These are phyloP conservation scores for Saccharomycopsis capsularis DNA, from an alignment of 805 yeast genomes.

Conservation along the genomic window DNA sequence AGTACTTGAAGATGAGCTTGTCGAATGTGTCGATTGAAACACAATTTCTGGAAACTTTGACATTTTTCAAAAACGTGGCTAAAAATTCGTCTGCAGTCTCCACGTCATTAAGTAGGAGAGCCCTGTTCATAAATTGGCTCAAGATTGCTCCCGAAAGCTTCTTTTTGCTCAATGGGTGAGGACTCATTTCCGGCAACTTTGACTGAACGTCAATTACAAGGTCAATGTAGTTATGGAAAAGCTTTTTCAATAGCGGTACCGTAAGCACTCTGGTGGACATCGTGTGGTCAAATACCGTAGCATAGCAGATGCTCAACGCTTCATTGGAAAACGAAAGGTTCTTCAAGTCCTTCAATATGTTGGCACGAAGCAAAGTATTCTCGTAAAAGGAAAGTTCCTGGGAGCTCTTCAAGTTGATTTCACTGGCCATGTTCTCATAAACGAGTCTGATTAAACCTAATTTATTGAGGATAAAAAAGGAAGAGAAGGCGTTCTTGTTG, in stretches of 20 bases:
- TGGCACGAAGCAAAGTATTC: slow-evolving; percentile 5
- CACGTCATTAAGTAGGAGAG: background rate
- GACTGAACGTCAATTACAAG: slow-evolving; percentile 7
- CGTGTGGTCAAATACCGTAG: slow-evolving; percentile 7
- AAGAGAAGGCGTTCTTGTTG: background rate
- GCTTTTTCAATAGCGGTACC: background rate
- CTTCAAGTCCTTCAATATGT: slow-evolving; percentile 6
- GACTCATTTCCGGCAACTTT: background rate
- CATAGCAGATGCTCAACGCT: slow-evolving; percentile 14
- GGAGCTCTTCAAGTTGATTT: slow-evolving; percentile 11
- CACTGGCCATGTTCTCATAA: slow-evolving; percentile 6
- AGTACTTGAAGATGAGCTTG: slow-evolving; percentile 1
- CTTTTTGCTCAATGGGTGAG: background rate
- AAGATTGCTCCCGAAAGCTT: slow-evolving; percentile 7
- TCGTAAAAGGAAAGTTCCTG: slow-evolving; percentile 9
- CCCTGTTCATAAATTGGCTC: slow-evolving; percentile 11
- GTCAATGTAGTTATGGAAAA: slow-evolving; percentile 12
- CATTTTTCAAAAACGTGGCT: slow-evolving; percentile 5
- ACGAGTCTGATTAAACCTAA: slow-evolving; percentile 12
- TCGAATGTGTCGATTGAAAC: slow-evolving; percentile 8
- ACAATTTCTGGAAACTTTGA: background rate
- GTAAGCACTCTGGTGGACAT: background rate
- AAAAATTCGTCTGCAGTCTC: slow-evolving; percentile 12
- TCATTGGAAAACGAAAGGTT: slow-evolving; percentile 6
- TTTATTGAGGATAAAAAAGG: slow-evolving; percentile 15